These are phyloP conservation scores for Asterionellopsis glacialis DNA, from an alignment of 108 stramenopile species.

Conservation along the genomic window DNA sequence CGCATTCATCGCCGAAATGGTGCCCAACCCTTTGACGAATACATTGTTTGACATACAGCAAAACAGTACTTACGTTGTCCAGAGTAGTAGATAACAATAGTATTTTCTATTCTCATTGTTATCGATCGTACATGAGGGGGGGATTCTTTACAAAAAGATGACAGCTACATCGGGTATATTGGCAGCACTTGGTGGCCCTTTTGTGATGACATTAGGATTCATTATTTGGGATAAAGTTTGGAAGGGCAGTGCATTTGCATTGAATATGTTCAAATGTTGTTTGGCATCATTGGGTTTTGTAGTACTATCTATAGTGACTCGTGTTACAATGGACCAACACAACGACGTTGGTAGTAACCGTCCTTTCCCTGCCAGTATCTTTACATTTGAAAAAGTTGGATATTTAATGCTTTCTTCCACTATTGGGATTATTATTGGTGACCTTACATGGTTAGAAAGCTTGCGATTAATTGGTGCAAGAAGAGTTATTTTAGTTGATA, in stretches of 20 bases:
- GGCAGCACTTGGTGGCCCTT: slow-evolving; percentile 56
- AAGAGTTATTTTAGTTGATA: slow-evolving; percentile 78
- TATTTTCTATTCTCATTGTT: too few relatives aligned
- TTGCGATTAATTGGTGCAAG: slow-evolving; percentile 74
- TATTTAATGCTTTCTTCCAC: slow-evolving; percentile 64
- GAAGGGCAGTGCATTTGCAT: slow-evolving; percentile 68
- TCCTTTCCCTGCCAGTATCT: slow-evolving; percentile 6
- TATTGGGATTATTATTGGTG: slow-evolving; percentile 80
- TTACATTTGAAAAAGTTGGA: slow-evolving; percentile 31
- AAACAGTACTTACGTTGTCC: too few relatives aligned
- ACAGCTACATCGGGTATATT: background rate
- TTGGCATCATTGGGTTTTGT: slow-evolving; percentile 62
- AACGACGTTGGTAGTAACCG: background rate
- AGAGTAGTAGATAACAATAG: too few relatives aligned
- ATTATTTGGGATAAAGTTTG: slow-evolving; percentile 75
- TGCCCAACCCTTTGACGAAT: too few relatives aligned
- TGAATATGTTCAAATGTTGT: slow-evolving; percentile 86
- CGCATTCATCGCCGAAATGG: too few relatives aligned
- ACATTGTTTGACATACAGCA: too few relatives aligned
- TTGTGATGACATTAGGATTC: slow-evolving; percentile 70
- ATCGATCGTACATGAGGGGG: too few relatives aligned
- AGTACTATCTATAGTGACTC: slow-evolving; percentile 18
- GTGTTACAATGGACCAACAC: slow-evolving; percentile 5
- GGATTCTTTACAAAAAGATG: too few relatives aligned
- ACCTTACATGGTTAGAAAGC: slow-evolving; percentile 76